Evolutionary conservation across 306 rosid genomes (phyloP), one percentile per base, ranked within the genome.

Genomic region (Corylus heterophylla): DNA sequence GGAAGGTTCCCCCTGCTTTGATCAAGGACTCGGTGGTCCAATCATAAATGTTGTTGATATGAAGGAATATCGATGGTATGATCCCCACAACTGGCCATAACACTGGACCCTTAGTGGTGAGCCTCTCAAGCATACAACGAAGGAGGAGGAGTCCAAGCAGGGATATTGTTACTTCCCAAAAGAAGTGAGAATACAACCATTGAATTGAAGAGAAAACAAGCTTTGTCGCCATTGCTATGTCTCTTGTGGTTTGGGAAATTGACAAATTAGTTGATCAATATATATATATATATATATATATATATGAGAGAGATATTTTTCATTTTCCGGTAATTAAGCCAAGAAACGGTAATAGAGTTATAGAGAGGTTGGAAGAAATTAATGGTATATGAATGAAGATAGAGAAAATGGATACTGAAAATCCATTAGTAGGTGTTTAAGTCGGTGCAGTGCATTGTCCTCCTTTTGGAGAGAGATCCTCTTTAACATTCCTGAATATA

Each of bases 81-180:
- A 86, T 76, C 77, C 89, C 85, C 79, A 82, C n/a, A 5, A 82
- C 76, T 49, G 88, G 85, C 89, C 88, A 86, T 54, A 83, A n/a
- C 83, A 86, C 79, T 25, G 88, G 89, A 31, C 88, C 86, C 16
- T 45, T 86, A 83, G 69, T 84, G 79, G 85, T 82, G 59, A 81
- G 73, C 44, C 37, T 82, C 71, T 79, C 83, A 39, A 76, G 51
- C 25, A 79, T 37, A 52, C 83, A 84, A 45, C 77, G 63, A 3
- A 74, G 73, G 37, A 84, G 22, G 73, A 84, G 61, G 1, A 86
- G 78, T 16, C 75, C 81, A 54, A 80, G 29, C 54, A 82, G 54
- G 71, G 84, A 83, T 44, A 64, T 4, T 14, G 79, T 56, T 12
- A 77, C 39, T 71, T 82, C 88, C 78, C 74, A 78, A 61, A 69